Percentiles rank a stretch among this genome's conserved stretches.
Conservation (phyloP, 1,284 basidiomycete species). For the Hemileia vastatrix region DNA sequence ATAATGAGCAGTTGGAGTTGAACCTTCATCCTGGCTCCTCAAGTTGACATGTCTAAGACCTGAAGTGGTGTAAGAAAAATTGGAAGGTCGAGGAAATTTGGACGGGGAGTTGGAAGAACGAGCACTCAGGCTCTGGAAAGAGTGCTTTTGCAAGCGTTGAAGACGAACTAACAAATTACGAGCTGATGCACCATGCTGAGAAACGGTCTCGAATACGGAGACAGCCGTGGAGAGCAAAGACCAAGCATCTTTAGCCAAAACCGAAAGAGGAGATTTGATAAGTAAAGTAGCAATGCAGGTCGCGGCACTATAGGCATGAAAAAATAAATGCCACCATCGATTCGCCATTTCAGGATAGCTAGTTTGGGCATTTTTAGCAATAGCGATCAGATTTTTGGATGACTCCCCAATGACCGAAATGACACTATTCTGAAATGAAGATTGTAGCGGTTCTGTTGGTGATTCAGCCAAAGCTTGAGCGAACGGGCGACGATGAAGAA, state of each 20-base stretch:
- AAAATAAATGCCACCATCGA: conserved; percentile 33
- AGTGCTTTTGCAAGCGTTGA: conserved; percentile 25
- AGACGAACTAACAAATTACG: conserved; percentile 27
- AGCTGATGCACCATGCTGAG: conserved; percentile 25
- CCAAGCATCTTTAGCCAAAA: conserved; percentile 30
- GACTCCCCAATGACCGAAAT: conserved; percentile 28
- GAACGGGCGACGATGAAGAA: conserved; percentile 31
- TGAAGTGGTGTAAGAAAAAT: background rate
- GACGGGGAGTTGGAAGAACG: background rate
- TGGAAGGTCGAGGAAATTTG: background rate
- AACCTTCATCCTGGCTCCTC: conserved; percentile 8
- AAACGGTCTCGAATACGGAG: conserved; percentile 26
- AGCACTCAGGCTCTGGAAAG: conserved; percentile 22
- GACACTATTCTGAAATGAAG: conserved; percentile 27
- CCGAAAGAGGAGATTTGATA: conserved; percentile 27
- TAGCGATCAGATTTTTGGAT: conserved; percentile 27
- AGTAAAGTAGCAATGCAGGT: conserved; percentile 28
- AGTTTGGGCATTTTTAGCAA: conserved; percentile 26
- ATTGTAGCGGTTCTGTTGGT: conserved; percentile 28
- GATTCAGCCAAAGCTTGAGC: conserved; percentile 25
- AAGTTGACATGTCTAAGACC: background rate
- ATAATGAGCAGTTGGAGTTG: conserved; percentile 8
- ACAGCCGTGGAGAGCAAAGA: conserved; percentile 26
- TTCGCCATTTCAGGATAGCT: conserved; percentile 25
- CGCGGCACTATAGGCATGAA: conserved; percentile 28